Conservation (phyloP, 2,329 filamentous ascomycete species). For the Fusarium sambucinum region DNA sequence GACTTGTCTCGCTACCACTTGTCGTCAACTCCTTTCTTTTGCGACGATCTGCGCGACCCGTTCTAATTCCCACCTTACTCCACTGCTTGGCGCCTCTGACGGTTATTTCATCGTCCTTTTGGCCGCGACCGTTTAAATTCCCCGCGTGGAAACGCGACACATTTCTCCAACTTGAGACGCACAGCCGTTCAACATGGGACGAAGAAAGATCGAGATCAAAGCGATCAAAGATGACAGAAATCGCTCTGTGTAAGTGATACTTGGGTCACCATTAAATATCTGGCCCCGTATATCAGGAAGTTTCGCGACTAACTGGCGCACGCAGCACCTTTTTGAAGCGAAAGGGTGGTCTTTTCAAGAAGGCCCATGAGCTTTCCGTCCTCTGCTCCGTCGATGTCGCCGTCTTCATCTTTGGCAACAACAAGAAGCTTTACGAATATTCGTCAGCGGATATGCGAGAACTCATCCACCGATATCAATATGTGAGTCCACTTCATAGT, state of each 20-base stretch:
- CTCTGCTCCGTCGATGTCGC: constrained; percentile 98
- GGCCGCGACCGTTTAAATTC: constrained; percentile 27
- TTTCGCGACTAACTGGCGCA: constrained; percentile 39
- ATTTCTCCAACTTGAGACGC: constrained; percentile 27
- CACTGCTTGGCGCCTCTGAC: constrained; percentile 15
- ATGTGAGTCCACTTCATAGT: constrained; percentile 69
- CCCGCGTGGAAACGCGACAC: constrained; percentile 43
- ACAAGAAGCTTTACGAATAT: constrained; percentile 99
- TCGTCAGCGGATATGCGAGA: constrained; percentile 95
- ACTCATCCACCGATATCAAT: constrained; percentile 88
- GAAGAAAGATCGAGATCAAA: constrained; percentile 99
- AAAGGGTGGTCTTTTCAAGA: constrained; percentile 99
- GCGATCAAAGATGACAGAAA: constrained; percentile 99
- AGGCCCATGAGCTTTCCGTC: constrained; percentile 97
- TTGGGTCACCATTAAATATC: background rate
- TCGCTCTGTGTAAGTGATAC: constrained; percentile 87
- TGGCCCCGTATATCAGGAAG: background rate
- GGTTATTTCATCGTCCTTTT: constrained; percentile 27
- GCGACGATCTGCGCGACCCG: constrained; percentile 24
- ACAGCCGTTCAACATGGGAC: constrained; percentile 75
- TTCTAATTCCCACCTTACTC: constrained; percentile 19
- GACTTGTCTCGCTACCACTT: constrained; percentile 6
- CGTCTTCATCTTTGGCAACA: constrained; percentile 98
- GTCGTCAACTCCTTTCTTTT: constrained; percentile 11
- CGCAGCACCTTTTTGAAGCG: constrained; percentile 95